phyloP scores from a whole-genome alignment of 176 grass and related monocot species.

The Avena insularis region DNA sequence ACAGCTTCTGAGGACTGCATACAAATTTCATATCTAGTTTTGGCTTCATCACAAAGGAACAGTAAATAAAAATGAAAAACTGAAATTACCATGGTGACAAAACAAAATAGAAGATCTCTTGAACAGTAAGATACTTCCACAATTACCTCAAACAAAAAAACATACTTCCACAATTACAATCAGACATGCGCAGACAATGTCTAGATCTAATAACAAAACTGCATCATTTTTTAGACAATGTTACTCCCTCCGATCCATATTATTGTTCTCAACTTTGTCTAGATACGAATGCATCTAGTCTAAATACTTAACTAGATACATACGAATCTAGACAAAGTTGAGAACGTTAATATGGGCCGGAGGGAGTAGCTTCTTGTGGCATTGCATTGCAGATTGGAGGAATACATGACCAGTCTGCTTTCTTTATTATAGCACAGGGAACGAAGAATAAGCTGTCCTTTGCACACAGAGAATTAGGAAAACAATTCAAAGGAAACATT shows the following conservation, averaged over 20 bases:
- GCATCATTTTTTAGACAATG: too few species aligned
- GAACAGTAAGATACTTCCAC: background rate
- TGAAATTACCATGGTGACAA: background rate
- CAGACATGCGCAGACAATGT: too few species aligned
- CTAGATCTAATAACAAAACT: too few species aligned
- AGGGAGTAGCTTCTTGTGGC: too few species aligned
- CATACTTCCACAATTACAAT: background rate
- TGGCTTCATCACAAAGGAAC: background rate
- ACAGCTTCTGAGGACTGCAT: background rate
- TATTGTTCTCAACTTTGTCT: too few species aligned
- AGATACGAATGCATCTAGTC: too few species aligned
- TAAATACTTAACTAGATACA: too few species aligned
- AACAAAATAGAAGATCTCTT: background rate
- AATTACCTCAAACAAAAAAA: background rate
- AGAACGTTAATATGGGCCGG: too few species aligned
- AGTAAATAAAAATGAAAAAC: background rate
- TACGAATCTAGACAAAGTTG: too few species aligned
- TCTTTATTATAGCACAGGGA: background rate
- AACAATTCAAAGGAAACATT: background rate
- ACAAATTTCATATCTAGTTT: background rate
- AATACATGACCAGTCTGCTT: background rate
- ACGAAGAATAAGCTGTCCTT: background rate
- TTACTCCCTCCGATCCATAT: too few species aligned
- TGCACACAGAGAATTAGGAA: background rate
- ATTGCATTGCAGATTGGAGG: background rate